These are phyloP conservation scores for Claviceps sp. DNA, from an alignment of 2,329 filamentous ascomycete genomes.

Conservation along the genomic window DNA sequence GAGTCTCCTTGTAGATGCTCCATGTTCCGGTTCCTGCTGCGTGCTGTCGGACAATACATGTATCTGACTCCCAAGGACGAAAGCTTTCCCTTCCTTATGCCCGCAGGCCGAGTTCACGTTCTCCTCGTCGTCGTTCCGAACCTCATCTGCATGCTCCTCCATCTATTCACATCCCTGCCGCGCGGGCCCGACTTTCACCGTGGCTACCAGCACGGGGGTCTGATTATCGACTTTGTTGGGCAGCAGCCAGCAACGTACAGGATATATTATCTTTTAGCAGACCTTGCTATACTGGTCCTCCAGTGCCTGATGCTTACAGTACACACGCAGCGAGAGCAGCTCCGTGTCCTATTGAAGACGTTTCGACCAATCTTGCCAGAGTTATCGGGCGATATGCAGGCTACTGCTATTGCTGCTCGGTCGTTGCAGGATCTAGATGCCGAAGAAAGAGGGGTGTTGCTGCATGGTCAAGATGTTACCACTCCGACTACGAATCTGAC, in stretches of 20 bases:
- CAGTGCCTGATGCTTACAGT: slow-evolving; percentile 54
- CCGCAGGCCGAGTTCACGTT: slow-evolving; percentile 43
- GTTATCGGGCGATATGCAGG: slow-evolving; percentile 13
- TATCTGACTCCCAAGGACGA: slow-evolving; percentile 52
- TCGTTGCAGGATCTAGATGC: slow-evolving; percentile 39
- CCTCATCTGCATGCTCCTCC: slow-evolving; percentile 45
- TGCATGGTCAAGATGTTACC: not conserved
- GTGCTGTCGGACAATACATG: slow-evolving; percentile 45
- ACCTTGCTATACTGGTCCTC: slow-evolving; percentile 40
- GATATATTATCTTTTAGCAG: slow-evolving; percentile 40
- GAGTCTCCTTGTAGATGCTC: slow-evolving; percentile 38
- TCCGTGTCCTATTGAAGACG: slow-evolving; percentile 34
- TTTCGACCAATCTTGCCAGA: slow-evolving; percentile 21
- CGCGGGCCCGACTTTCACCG: slow-evolving; percentile 46
- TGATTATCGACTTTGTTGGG: slow-evolving; percentile 55
- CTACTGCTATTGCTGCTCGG: slow-evolving; percentile 9
- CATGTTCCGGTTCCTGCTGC: slow-evolving; percentile 47
- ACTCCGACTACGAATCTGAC: slow-evolving; percentile 19
- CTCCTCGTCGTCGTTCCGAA: slow-evolving; percentile 46
- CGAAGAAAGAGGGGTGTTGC: slow-evolving; percentile 39
- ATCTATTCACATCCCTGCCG: slow-evolving; percentile 41
- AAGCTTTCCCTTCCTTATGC: slow-evolving; percentile 39
- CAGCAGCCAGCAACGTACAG: slow-evolving; percentile 48
- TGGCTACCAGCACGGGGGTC: slow-evolving; percentile 54
- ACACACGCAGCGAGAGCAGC: slow-evolving; percentile 44